Evolutionary conservation across 345 rosid species (phyloP).

Genomic region (Eucalyptus curtisii): DNA sequence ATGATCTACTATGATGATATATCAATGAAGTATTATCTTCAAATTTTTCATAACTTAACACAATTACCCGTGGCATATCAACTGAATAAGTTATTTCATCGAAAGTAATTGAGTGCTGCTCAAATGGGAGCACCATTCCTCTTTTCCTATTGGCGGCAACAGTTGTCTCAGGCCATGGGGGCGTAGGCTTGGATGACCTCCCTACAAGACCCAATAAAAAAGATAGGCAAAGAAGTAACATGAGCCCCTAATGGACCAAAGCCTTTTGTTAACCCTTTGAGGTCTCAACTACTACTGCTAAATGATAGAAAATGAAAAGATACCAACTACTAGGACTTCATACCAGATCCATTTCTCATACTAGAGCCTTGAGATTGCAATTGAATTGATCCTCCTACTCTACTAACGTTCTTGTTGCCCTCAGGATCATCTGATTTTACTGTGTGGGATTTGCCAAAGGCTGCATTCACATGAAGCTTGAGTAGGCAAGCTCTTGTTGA

Average conservation of each 20-base stretch:
- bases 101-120: not conserved
- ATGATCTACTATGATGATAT: not conserved
- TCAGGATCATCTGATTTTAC: not conserved
- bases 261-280: not conserved
- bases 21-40: not conserved
- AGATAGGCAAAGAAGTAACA: not conserved
- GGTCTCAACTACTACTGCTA: not conserved
- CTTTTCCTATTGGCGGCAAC: not conserved
- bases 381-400: not conserved
- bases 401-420: not conserved
- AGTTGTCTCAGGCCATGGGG: not conserved
- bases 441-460: not conserved
- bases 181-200: not conserved
- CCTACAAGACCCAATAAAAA: not conserved
- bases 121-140: not conserved
- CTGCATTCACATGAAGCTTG: not conserved
- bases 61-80: not conserved
- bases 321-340: not conserved
- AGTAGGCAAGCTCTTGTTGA: not conserved
- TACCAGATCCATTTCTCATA: not conserved
- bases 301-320: not conserved
- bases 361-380: not conserved
- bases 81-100: not conserved
- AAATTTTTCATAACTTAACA: not conserved
- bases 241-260: not conserved